Evolutionary conservation across 306 rosid genomes (phyloP), one percentile per base, ranked within the genome.

Genomic region (Geum urbanum): DNA sequence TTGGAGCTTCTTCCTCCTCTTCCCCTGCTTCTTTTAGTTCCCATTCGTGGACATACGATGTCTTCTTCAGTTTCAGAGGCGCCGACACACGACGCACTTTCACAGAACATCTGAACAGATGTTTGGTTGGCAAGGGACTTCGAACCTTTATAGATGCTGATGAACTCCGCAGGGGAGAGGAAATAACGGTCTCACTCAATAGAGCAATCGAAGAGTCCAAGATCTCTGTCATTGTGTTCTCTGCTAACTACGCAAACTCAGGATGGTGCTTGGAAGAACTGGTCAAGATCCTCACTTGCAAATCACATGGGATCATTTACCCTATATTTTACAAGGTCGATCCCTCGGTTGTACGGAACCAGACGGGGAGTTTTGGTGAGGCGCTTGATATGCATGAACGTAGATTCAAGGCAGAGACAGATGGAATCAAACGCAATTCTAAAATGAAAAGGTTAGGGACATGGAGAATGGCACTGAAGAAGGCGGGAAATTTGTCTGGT

Each of bases 251-350:
- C 39, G 66, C 66, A 15, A 3, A 19, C 4, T 60, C 66, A 27
- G 39, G 8, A 46, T 60, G 47, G 47, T 60, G 66, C 13, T 60
- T 60, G 24, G 66, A 60, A 7, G 66, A 60, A 14, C 27, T 60
- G 0, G 47, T 15, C 0, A 14, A 37, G 11, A 60, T 39, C 66
- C 2, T 60, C 39, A 20, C 37, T 7, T 37, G 47, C 4, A 60
- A 8, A 16, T 9, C 18, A 37, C 48, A 40, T 0, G 67, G 59
- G 43, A 58, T 15, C 0, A 67, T 59, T 6, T 45, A 24, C 18
- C 59, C 75, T 6, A 48, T 71, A 1, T 71, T 71, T 41, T 71
- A 44, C 35, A 39, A 71, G 8, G 74, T 71, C 10, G 56, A 71
- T 4, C 74, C 67, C 6, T 57, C 48, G 5, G 12, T 57, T 1